Evolutionary conservation across 805 yeast species (phyloP), one percentile per base, ranked within the genome.

Genomic region (Lipomyces starkeyi): DNA sequence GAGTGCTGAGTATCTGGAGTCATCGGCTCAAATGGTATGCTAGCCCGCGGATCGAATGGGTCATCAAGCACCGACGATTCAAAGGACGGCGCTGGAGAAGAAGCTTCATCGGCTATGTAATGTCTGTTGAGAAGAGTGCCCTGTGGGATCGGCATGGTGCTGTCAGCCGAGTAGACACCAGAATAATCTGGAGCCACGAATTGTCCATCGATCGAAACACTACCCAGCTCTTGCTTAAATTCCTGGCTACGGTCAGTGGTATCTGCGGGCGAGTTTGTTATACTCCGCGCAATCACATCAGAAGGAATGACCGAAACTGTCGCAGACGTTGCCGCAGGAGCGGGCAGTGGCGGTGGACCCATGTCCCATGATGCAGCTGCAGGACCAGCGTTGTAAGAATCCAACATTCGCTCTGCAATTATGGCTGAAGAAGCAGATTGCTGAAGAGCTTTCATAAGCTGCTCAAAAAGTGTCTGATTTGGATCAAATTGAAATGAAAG

Each of bases 401-500:
- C 72, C 34, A 68, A 63, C 72, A 69, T 69, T 22, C 66, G 71
- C 47, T 69, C 72, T 47, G 71, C 68, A 22, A 64, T 55, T 1
- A 61, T 57, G 2, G 68, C 59, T 5, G 71, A 61, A 1, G 72
- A 64, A 11, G 66, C 67, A 2, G 72, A 69, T 29, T 69, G 71
- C 55, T 69, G 71, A 9, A 69, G 58, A 0, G 73, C 67, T 58
- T 71, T 74, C 53, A 72, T 57, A 35, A 80, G 76, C 71, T 80
- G 83, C 58, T 78, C 80, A 60, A 74, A 75, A n/a, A 80, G 74
- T 32, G 78, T 73, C 67, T 75, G 77, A 32, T 72, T 54, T 25
- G 77, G 75, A 75, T 91, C 90, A 73, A 85, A 93, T 54, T 82
- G 78, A 79, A 94, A 91, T 1, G 93, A 88, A 54, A 87, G 76